These are phyloP conservation scores for Marvania coccoides DNA, from an alignment of 139 green algal genomes.

Conservation along the genomic window DNA sequence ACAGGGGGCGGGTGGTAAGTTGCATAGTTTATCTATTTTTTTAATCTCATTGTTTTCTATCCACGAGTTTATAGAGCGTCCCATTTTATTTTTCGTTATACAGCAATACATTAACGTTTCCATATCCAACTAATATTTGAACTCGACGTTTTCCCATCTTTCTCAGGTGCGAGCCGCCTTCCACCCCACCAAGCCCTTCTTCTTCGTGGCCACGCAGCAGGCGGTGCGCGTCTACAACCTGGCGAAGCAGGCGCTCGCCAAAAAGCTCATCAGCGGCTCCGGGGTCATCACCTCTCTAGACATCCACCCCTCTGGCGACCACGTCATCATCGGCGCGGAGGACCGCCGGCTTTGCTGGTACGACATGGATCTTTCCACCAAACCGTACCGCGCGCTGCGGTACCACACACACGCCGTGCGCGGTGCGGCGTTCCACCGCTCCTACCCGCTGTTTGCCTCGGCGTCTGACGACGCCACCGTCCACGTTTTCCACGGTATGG, in stretches of 20 bases:
- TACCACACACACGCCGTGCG: constrained; percentile 72
- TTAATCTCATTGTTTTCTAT: too few relatives aligned
- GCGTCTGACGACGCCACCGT: constrained; percentile 67
- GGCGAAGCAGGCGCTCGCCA: constrained; percentile 78
- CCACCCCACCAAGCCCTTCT: constrained; percentile 89
- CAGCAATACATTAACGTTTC: too few relatives aligned
- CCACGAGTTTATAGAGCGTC: too few relatives aligned
- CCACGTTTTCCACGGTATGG: constrained; percentile 94
- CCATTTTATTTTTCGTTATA: too few relatives aligned
- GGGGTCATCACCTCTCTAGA: constrained; percentile 75
- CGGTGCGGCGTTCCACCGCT: constrained; percentile 77
- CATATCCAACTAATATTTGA: too few relatives aligned
- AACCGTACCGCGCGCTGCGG: constrained; percentile 82
- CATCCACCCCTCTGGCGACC: constrained; percentile 84
- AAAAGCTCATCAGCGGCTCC: constrained; percentile 82
- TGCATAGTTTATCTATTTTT: too few relatives aligned
- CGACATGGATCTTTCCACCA: constrained; percentile 91
- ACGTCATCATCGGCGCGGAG: constrained; percentile 81
- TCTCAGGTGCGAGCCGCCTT: constrained; percentile 74
- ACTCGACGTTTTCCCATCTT: too few relatives aligned
- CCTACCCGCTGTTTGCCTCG: constrained; percentile 88
- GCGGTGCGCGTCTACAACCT: constrained; percentile 91
- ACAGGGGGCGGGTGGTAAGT: constrained; percentile 74
- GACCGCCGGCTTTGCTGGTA: constrained; percentile 89
- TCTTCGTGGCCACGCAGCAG: constrained; percentile 91